Evolutionary conservation across 23 red algal species (phyloP), one percentile per base, ranked within the genome.

Genomic region (Gracilaria domingensis): DNA sequence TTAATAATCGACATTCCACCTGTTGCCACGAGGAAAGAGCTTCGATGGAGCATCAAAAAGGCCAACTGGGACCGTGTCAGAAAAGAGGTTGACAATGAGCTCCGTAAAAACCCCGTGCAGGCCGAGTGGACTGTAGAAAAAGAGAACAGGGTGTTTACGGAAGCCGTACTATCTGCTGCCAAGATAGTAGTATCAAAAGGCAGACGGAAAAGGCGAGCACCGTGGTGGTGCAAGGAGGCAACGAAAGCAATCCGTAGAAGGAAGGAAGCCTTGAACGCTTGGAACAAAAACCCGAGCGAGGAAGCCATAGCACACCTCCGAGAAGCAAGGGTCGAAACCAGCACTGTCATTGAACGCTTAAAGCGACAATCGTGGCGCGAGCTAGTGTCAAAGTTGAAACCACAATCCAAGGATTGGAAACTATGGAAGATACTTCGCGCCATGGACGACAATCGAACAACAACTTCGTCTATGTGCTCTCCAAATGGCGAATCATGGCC

Each of bases 351-450:
- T 17, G 65, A 70, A 2, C n/a, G 65, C 2, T 29, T 70, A 70
- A 35, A 70, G 36, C n/a, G 65, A 35, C 26, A 70, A 32, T 34
- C 65, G 36, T 36, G 65, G 35, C 34, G 65, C 34, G 65, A 70
- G 65, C 26, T 35, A 13, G 65, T 70, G 29, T 13, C 65, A 6
- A 29, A 35, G n/a, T 39, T 70, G 26, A 70, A 70, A 4, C n/a
- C 65, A 18, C 65, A 70, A 37, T 36, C 65, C 8, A 29, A 70
- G 3, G 65, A 70, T 39, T 70, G 65, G 59, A 70, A 70, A 70
- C 9, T 35, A 5, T 70, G 26, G 35, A 70, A 70, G 5, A 70
- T 36, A 34, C 4, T 70, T 1, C 11, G 65, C 2, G 29, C 65
- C 29, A 70, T 70, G 26, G 65, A 70, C n/a, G 65, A 70, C 26